Evolutionary conservation across 495 filamentous ascomycete species (phyloP).

Genomic region (Penicillium cosmopolitanum): DNA sequence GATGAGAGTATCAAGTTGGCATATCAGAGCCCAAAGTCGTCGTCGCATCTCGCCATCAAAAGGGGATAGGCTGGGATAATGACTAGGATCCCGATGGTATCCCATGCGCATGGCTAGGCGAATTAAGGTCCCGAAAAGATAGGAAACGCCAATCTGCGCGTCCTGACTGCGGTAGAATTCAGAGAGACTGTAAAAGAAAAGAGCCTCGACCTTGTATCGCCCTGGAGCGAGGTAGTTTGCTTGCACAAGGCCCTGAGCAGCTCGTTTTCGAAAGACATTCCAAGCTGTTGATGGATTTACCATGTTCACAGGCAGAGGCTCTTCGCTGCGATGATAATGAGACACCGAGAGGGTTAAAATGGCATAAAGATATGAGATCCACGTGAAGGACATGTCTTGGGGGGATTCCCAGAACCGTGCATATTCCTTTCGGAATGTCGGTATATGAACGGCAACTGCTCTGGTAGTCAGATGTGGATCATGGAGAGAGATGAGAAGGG

Average conservation of each 20-base stretch:
- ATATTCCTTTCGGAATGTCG: slow-evolving; percentile 48
- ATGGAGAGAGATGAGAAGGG: too few relatives aligned
- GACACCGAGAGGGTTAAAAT: slow-evolving; percentile 38
- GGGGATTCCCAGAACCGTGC: slow-evolving; percentile 42
- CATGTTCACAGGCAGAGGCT: slow-evolving; percentile 28
- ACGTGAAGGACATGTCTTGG: slow-evolving; percentile 36
- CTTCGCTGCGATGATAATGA: slow-evolving; percentile 33
- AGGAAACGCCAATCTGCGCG: slow-evolving; percentile 39
- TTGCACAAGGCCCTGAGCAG: slow-evolving; percentile 38
- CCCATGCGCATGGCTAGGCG: slow-evolving; percentile 50
- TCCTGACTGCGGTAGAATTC: slow-evolving; percentile 45
- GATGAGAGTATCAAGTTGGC: slow-evolving; percentile 47
- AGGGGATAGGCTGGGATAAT: slow-evolving; percentile 40
- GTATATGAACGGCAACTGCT: slow-evolving; percentile 46
- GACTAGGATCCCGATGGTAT: slow-evolving; percentile 48
- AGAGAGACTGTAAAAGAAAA: slow-evolving; percentile 40
- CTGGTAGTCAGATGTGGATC: not conserved
- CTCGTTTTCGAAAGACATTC: slow-evolving; percentile 31
- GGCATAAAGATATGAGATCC: slow-evolving; percentile 42
- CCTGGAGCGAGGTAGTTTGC: slow-evolving; percentile 40
- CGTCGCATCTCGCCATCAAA: slow-evolving; percentile 52
- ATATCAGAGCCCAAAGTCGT: slow-evolving; percentile 42
- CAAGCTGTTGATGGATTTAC: slow-evolving; percentile 22
- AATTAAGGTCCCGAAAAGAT: slow-evolving; percentile 42
- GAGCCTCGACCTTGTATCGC: slow-evolving; percentile 40